phyloP scores from a whole-genome alignment of 1,139 yeast genomes.

The Magnusiomyces sp. region DNA sequence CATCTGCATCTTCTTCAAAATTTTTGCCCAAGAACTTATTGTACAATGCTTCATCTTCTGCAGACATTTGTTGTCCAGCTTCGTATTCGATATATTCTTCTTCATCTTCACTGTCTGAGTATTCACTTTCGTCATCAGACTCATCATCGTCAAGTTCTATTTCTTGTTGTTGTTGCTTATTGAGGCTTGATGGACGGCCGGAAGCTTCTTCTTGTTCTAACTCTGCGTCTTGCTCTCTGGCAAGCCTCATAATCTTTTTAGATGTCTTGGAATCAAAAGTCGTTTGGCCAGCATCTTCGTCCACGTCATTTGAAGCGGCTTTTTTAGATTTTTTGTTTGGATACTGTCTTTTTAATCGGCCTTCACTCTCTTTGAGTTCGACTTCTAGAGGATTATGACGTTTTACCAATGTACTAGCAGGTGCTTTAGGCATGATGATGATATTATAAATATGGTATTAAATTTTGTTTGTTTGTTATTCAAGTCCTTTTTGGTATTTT shows the following conservation, averaged over 20 bases:
- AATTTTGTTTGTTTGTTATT: no score
- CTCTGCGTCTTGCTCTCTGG: constrained; percentile 89
- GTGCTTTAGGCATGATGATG: constrained; percentile 6
- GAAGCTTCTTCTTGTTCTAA: constrained; percentile 48
- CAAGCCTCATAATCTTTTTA: constrained; percentile 77
- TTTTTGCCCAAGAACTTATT: constrained; percentile 32
- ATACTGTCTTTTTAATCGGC: constrained; percentile 13
- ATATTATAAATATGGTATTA: no score
- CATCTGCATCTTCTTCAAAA: constrained; percentile 50
- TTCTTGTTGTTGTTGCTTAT: constrained; percentile 26
- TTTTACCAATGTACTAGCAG: not conserved
- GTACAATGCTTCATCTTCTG: constrained; percentile 36
- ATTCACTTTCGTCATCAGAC: constrained; percentile 29
- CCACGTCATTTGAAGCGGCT: constrained; percentile 31
- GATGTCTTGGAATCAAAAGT: constrained; percentile 74
- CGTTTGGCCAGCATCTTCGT: constrained; percentile 46
- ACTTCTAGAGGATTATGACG: constrained; percentile 15
- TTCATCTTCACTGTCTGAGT: constrained; percentile 36
- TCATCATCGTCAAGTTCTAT: constrained; percentile 18
- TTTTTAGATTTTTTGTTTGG: not conserved
- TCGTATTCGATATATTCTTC: constrained; percentile 37
- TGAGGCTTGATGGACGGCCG: constrained; percentile 25
- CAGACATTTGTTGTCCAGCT: constrained; percentile 36
- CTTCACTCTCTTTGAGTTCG: constrained; percentile 17
- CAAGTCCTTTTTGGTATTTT: no score